phyloP scores from a whole-genome alignment of 2,329 filamentous ascomycete species.

The Arthrobotrys sphaeroides region DNA sequence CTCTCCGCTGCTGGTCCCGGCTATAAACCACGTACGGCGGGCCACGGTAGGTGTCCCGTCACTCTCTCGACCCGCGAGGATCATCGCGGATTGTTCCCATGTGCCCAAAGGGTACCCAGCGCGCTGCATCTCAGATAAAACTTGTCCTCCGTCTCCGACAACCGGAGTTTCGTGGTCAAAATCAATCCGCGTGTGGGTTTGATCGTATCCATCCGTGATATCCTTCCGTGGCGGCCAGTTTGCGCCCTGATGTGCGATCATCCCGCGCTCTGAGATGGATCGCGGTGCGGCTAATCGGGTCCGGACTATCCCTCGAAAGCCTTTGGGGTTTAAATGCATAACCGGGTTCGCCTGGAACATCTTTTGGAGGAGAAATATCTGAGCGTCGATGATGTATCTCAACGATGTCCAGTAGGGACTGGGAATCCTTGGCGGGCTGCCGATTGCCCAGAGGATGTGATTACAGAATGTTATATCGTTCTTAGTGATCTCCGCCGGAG shows the following conservation, averaged over 20 bases:
- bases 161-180: slow-evolving; percentile 17
- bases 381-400: slow-evolving; percentile 45
- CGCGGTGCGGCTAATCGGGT: slow-evolving; percentile 38
- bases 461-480: slow-evolving; percentile 44
- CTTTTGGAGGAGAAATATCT: slow-evolving; percentile 32
- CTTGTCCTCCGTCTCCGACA: slow-evolving; percentile 51
- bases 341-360: slow-evolving; percentile 42
- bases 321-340: slow-evolving; percentile 47
- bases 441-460: slow-evolving; percentile 44
- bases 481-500: slow-evolving; percentile 27
- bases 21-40: slow-evolving; percentile 54
- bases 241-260: slow-evolving; percentile 40
- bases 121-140: slow-evolving; percentile 55
- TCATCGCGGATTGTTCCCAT: slow-evolving; percentile 56
- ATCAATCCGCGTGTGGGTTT: slow-evolving; percentile 28
- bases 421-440: slow-evolving; percentile 17
- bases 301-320: slow-evolving; percentile 43
- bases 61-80: slow-evolving; percentile 56
- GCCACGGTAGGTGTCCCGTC: slow-evolving; percentile 55
- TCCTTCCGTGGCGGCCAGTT: slow-evolving; percentile 57
- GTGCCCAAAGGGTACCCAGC: slow-evolving; percentile 53
- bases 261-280: slow-evolving; percentile 13
- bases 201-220: slow-evolving; percentile 54
- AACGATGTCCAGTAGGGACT: slow-evolving; percentile 28
- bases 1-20: slow-evolving; percentile 13